Base-by-base conservation (phyloP, 2,329 filamentous ascomycete genomes). In the Cercospora sp. region DNA sequence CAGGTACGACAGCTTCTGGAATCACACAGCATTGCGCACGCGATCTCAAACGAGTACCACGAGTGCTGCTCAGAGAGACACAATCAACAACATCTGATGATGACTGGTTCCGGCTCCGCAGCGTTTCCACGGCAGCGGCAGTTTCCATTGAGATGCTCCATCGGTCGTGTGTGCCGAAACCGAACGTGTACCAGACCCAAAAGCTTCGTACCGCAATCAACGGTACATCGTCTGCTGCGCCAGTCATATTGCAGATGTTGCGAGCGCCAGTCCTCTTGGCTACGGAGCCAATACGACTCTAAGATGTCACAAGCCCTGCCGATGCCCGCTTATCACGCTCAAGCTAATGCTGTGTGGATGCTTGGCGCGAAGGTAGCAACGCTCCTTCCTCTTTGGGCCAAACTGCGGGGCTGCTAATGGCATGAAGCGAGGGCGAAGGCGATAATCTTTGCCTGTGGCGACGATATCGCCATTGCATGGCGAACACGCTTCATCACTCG, bases 301-400 rank as follows among this genome's bases (percentile, higher is more conserved):
- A 45, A 64, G 62, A 64, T 45, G 51, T 65, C 34, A 65, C 62
- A 65, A 65, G 62, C 43, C 51, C 26, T 58, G 62, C 62, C 62
- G 34, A 43, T 65, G 53, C 16, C 62, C 37, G 18, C 62, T 65
- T 65, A 65, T 65, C 53, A 30, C 24, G 34, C 30, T 43, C 53
- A 65, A 65, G 62, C 62, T 58, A 43, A 32, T 26, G 62, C n/a
- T 24, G 32, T 32, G 21, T 16, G 32, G 32, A 26, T 58, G 62
- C 34, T 65, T 65, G 32, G 51, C 21, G n/a, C 49, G 49, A 10
- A n/a, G 10, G 9, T 30, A 9, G 32, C 40, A 9, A 9, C 21
- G 45, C 51, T 55, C 62, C 62, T 65, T 65, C 62, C 62, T 65
- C 9, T 58, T 43, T 9, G 24, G 37, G 62, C 51, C 26, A 53